phyloP scores from a whole-genome alignment of 2,329 filamentous ascomycete genomes.

The Ophiocordyceps australis region DNA sequence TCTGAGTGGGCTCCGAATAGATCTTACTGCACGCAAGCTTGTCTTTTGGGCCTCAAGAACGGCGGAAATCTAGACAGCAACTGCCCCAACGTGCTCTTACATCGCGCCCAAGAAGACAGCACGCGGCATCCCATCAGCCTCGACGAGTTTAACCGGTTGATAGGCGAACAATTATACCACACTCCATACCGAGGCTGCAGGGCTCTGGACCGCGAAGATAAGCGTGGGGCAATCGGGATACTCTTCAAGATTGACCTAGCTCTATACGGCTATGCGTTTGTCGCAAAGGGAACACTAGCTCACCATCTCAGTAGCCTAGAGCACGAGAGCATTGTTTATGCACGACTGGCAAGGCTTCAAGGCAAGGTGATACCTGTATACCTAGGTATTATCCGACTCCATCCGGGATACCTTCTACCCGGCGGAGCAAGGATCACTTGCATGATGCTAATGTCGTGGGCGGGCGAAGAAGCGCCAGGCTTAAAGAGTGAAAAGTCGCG shows the following conservation, averaged over 20 bases:
- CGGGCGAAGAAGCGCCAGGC: constrained; percentile 1
- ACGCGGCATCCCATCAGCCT: constrained; percentile 4
- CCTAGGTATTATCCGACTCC: background rate
- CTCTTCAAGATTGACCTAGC: constrained; percentile 7
- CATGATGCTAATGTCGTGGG: constrained; percentile 10
- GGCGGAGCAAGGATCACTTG: constrained; percentile 4
- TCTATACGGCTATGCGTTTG: constrained; percentile 6
- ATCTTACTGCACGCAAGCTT: constrained; percentile 7
- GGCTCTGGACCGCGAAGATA: background rate
- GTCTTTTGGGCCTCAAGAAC: constrained; percentile 7
- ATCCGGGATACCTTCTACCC: constrained; percentile 2
- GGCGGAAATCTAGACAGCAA: constrained; percentile 4
- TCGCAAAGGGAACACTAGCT: constrained; percentile 6
- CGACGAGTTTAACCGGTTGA: constrained; percentile 1
- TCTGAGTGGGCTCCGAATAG: constrained; percentile 2
- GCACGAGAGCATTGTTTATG: constrained; percentile 6
- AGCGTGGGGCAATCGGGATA: constrained; percentile 2
- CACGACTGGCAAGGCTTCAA: constrained; percentile 5
- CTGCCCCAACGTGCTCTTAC: constrained; percentile 6
- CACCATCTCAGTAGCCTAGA: constrained; percentile 1
- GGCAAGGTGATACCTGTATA: constrained; percentile 3
- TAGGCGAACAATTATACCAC: constrained; percentile 2
- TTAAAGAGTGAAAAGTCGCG: constrained; percentile 1
- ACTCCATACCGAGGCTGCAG: constrained; percentile 3
- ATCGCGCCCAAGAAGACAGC: constrained; percentile 2